Base-by-base conservation (phyloP, 257 asterid genomes). In the Solanum chilense region DNA sequence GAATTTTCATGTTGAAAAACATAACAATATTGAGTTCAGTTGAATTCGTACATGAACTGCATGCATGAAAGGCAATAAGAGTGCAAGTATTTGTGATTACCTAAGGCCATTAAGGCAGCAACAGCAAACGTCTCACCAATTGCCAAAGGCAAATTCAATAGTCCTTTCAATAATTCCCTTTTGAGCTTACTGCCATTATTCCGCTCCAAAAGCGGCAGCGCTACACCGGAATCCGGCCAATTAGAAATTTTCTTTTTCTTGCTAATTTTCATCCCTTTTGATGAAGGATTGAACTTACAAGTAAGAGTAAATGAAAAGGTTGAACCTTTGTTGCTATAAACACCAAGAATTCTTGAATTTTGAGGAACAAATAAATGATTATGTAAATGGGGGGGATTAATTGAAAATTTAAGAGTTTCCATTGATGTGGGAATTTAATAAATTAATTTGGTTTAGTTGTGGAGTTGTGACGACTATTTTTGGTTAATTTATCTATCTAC, bases 51-150 rank as follows among this genome's bases (percentile, higher is more conserved):
- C 11, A 1, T 37, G 18, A 73, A 69, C 12, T 73, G 2, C 29
- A 73, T 73, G 49, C 20, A 74, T 5, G 82, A 74, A n/a, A 74
- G 10, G 2, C 12, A 74, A 74, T 1, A 74, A 37, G 25, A 20
- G 10, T 18, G 11, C 31, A 74, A 74, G 27, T 11, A 74, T 37
- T 74, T 74, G 10, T 52, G 9, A 52, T 18, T 93, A 97, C 99
- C 99, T 90, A 95, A 85, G 88, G 98, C 97, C 97, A 97, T 93
- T 83, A 97, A 91, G 73, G 88, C 96, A 91, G 98, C 99, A 91
- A 94, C 86, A 27, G 92, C 90, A 80, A 92, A 90, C 99, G 94
- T 95, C 89, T 97, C 99, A 25, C 92, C 88, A 86, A 97, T 90
- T 88, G 98, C 98, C 93, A 95, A 90, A 69, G 96, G 94, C 94